Evolutionary conservation across 2,329 filamentous ascomycete species (phyloP).

Genomic region (Plectosphaerella cucumerina): DNA sequence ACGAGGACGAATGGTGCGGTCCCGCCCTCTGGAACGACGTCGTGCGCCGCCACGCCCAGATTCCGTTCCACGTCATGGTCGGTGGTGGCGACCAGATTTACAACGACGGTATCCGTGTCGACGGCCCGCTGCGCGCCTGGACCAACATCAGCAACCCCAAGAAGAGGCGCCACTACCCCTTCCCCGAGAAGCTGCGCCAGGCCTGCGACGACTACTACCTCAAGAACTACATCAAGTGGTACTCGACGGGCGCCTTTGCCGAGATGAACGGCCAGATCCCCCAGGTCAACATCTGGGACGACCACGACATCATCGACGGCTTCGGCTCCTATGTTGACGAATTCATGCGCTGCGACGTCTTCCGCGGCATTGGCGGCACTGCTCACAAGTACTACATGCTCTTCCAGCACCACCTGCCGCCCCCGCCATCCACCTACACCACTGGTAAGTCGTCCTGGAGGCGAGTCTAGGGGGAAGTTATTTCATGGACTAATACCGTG

Average conservation of each 20-base stretch:
- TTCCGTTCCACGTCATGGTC: conserved; percentile 92
- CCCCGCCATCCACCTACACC: conserved; percentile 81
- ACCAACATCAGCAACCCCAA: conserved; percentile 77
- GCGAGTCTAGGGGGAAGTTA: conserved; percentile 20
- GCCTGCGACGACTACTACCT: conserved; percentile 90
- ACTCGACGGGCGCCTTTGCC: conserved; percentile 78
- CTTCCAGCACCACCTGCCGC: conserved; percentile 91
- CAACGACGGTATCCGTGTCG: conserved; percentile 85
- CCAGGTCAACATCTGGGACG: conserved; percentile 97
- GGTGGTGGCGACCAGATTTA: conserved; percentile 96
- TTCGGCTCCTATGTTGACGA: conserved; percentile 91
- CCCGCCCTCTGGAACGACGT: conserved; percentile 96
- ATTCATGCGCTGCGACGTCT: conserved; percentile 91
- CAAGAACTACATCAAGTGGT: conserved; percentile 83
- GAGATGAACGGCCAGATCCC: conserved; percentile 86
- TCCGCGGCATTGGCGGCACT: conserved; percentile 83
- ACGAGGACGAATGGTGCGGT: conserved; percentile 81
- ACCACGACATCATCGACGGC: conserved; percentile 90
- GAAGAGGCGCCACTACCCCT: conserved; percentile 74
- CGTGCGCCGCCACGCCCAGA: conserved; percentile 69
- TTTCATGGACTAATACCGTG: conserved; percentile 25
- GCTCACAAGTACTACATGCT: conserved; percentile 98
- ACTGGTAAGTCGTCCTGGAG: conserved; percentile 56
- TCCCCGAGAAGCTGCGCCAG: conserved; percentile 72
- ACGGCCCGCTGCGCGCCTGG: conserved; percentile 79